Conservation (phyloP, 331 rosid species). For the Quercus phellos region DNA sequence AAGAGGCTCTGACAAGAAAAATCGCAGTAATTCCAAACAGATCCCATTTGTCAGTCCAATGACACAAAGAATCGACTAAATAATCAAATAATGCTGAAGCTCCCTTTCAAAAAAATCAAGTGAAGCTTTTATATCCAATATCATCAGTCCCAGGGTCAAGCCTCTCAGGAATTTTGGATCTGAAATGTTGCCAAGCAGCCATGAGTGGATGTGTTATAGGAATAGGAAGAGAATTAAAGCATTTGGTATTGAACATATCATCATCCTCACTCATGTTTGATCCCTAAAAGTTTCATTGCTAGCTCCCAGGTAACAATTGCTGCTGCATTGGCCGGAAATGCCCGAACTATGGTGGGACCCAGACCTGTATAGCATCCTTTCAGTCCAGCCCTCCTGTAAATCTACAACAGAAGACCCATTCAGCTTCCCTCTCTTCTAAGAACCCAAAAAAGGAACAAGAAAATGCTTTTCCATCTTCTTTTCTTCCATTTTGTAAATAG, state of each 20-base stretch:
- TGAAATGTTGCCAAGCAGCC: not conserved
- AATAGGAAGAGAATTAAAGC: not conserved
- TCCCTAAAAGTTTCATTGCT: slow-evolving; percentile 68
- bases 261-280: slow-evolving; percentile 43
- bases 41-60: not conserved
- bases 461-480: not conserved
- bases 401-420: slow-evolving; percentile 34
- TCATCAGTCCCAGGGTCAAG: not conserved
- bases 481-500: not conserved
- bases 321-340: slow-evolving; percentile 93
- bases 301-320: slow-evolving; percentile 96
- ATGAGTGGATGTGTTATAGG: slow-evolving; percentile 7
- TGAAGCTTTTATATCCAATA: not conserved
- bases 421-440: slow-evolving; percentile 2
- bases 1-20: not conserved
- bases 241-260: slow-evolving; percentile 12
- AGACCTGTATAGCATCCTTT: slow-evolving; percentile 89
- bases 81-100: not conserved
- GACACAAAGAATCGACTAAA: not conserved
- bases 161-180: not conserved
- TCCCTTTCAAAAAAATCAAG: not conserved
- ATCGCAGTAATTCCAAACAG: not conserved
- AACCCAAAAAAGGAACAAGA: not conserved
- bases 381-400: slow-evolving; percentile 62
- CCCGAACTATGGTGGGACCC: slow-evolving; percentile 78